Base-by-base conservation (phyloP, 2,329 filamentous ascomycete species). In the Eutypella sp. region DNA sequence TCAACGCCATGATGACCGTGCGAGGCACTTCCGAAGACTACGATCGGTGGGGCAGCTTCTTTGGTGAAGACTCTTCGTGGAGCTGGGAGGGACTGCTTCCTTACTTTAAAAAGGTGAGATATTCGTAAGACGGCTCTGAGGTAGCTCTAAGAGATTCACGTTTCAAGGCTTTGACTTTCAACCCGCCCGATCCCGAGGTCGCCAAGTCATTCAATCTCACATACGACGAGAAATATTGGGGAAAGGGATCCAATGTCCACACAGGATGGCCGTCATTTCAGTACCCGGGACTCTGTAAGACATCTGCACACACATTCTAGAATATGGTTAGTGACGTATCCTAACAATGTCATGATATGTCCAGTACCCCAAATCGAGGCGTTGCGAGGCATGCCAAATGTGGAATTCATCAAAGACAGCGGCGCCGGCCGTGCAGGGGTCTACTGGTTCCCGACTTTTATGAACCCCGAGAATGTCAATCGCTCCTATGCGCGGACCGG, bases 371-470 rank as follows among this genome's bases (percentile, higher is more conserved):
- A 66, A 48, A 46, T 69, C 18, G 60, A 68, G 7, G 65, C 67
- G 0, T 69, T 67, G 47, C 53, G 47, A 44, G 65, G 65, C 38
- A 57, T 72, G n/a, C 61, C 65, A 0, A 67, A 67, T 2, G 65
- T 68, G 0, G 58, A 65, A 20, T 70, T 70, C 39, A 62, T 63
- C 0, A 48, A 53, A 2, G 68, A 72, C 49, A 69, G 67, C 42
- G 68, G 67, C 5, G 61, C 67, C 2, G 68, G 68, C 5, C 48
- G 59, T 46, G 56, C 68, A 2, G 69, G 69, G 1, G 63, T 71
- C 5, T 71, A 66, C 48, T 71, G 67, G 67, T 69, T 63, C 43
- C 68, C 68, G 15, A 66, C 64, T 2, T 69, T 70, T 45, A 67
- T 68, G 63, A 65, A 71, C 23, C 67, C 68, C 0, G 51, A 50